Percentiles rank a stretch among this genome's conserved stretches.
Conservation (phyloP, 768 basidiomycete genomes). For the Agaricus sinodeliciosus region DNA sequence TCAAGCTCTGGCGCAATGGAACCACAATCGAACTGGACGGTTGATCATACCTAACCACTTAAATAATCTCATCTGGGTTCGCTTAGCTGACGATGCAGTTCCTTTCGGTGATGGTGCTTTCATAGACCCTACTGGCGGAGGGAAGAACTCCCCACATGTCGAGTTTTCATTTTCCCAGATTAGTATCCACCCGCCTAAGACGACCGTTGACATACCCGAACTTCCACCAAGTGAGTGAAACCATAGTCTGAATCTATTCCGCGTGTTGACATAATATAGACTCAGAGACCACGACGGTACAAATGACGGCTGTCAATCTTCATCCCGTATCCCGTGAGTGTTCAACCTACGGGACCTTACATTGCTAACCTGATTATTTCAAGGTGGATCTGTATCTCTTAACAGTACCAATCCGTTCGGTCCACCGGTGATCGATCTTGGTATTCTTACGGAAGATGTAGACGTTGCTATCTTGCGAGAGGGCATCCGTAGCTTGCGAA, state of each 20-base stretch:
- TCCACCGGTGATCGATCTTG: conserved; percentile 9
- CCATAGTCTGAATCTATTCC: not conserved
- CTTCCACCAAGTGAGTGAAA: not conserved
- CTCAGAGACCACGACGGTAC: not conserved
- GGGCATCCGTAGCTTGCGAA: not conserved
- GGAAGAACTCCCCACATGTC: conserved; percentile 11
- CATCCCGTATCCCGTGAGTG: conserved; percentile 13
- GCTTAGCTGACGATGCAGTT: conserved; percentile 9
- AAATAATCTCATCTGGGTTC: conserved; percentile 10
- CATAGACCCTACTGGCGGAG: conserved; percentile 9
- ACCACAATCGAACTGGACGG: conserved; percentile 10
- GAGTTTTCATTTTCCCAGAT: conserved; percentile 12
- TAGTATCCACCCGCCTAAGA: not conserved
- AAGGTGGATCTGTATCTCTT: conserved; percentile 12
- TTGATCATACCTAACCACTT: conserved; percentile 3
- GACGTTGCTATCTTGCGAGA: conserved; percentile 1
- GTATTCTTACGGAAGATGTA: not conserved
- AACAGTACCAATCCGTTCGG: conserved; percentile 8
- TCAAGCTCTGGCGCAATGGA: conserved; percentile 10
- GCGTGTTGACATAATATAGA: not conserved
- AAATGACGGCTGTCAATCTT: not conserved
- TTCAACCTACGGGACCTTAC: too few relatives aligned
- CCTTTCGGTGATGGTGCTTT: conserved; percentile 4
- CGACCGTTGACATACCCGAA: not conserved
- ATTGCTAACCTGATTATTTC: not conserved